Base-by-base conservation (phyloP, 2,329 filamentous ascomycete species). In the Blastomyces gilchristii region DNA sequence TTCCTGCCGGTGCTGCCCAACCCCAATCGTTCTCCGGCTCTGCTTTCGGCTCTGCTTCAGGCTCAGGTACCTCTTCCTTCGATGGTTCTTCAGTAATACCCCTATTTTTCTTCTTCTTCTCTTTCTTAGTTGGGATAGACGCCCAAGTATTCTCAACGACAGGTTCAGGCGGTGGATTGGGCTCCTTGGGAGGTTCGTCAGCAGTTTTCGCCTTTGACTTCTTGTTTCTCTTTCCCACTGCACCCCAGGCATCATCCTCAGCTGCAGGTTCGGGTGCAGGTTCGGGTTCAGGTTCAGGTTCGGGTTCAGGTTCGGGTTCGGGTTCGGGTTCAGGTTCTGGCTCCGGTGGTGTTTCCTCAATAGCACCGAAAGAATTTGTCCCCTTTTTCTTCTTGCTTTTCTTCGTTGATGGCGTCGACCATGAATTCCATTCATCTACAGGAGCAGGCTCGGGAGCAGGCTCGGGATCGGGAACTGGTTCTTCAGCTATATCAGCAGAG, bases 201-300 rank as follows among this genome's bases (percentile, higher is more conserved):
- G 77, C 68, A 74, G 75, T 63, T 47, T 69, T 65, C 28, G 61
- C 62, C 53, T 71, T 73, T 60, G 68, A 68, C 62, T 71, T 72
- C 63, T 74, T 74, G 63, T 70, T 72, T 70, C 69, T 81, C 75
- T 72, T 80, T 72, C 67, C 67, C 67, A 69, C 70, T 45, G 64
- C 66, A 49, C 53, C 22, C 62, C 63, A 65, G 63, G 66, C 65
- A 28, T 68, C 61, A 50, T 67, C 67, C 52, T 74, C 72, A 41
- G 70, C 71, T 41, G 71, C 72, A 18, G 59, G 50, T 31, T 63
- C 58, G 18, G 63, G n/a, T 22, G 63, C 34, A 18, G 61, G 65
- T n/a, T 34, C 31, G 18, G 63, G n/a, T 22, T 63, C 34, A 18
- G 61, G 65, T n/a, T 63, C 34, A 14, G 61, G 65, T n/a, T 69